These are phyloP conservation scores for Neurospora cerealis DNA, from an alignment of 495 filamentous ascomycete species.

Conservation along the genomic window DNA sequence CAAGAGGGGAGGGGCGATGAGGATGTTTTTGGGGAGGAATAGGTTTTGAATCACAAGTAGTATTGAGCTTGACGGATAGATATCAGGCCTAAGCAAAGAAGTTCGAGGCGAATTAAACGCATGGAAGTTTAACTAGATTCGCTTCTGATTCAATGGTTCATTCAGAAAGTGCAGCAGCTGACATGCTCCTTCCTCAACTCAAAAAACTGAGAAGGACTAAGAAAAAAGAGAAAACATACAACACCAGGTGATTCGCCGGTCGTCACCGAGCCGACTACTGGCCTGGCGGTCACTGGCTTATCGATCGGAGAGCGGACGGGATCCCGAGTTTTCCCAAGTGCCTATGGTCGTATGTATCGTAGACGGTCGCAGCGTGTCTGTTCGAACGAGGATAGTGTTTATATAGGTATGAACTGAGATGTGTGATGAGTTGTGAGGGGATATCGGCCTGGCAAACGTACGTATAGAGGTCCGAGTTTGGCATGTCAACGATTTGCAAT, in stretches of 20 bases:
- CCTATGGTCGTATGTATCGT: background rate
- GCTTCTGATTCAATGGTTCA: background rate
- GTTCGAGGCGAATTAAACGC: background rate
- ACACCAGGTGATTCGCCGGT: background rate
- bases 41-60: background rate
- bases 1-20: background rate
- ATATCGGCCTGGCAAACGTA: background rate
- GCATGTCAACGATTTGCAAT: background rate
- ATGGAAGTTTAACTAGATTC: background rate
- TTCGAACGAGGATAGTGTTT: background rate
- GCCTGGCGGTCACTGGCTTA: constrained; percentile 14
- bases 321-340: constrained; percentile 33
- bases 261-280: background rate
- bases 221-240: background rate
- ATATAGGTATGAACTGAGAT: background rate
- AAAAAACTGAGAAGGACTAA: accelerated
- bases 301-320: constrained; percentile 44
- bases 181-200: background rate
- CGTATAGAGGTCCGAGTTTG: no score
- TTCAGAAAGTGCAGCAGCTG: background rate
- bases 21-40: constrained; percentile 11
- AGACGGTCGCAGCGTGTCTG: background rate
- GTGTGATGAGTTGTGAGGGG: background rate
- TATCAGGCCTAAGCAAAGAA: background rate
- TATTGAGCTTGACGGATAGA: background rate